phyloP scores from a whole-genome alignment of 768 basidiomycete genomes.

The Mycena rosella region DNA sequence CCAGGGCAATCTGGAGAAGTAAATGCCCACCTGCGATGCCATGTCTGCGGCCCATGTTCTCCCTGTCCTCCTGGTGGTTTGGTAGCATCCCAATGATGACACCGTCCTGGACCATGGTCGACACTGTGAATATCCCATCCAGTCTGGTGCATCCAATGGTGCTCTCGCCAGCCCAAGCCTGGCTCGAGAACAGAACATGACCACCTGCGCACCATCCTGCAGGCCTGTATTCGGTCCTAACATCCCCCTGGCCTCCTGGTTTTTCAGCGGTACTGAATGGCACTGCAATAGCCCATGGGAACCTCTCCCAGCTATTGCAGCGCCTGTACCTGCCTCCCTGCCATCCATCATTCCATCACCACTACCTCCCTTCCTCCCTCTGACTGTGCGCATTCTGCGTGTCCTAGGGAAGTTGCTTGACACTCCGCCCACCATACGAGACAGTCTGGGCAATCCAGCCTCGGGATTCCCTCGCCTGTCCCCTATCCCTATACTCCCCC shows the following conservation, averaged over 20 bases:
- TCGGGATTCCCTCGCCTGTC: constrained; percentile 12
- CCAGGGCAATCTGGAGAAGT: too few relatives aligned
- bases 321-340: constrained; percentile 13
- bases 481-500: constrained; percentile 8
- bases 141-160: too few relatives aligned
- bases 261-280: neutral
- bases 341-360: constrained; percentile 6
- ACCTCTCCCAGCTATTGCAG: constrained; percentile 6
- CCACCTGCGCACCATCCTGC: too few relatives aligned
- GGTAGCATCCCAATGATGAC: too few relatives aligned
- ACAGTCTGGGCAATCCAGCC: neutral
- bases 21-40: neutral
- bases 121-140: too few relatives aligned
- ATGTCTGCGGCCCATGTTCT: neutral
- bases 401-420: constrained; percentile 8
- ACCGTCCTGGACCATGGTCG: too few relatives aligned
- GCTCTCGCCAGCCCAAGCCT: too few relatives aligned
- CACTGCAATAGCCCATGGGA: constrained; percentile 11
- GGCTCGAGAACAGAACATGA: too few relatives aligned
- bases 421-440: neutral
- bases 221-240: too few relatives aligned
- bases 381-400: constrained; percentile 2
- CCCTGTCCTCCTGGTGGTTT: neutral
- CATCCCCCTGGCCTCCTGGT: constrained; percentile 3
- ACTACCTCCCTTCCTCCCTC: constrained; percentile 6